Evolutionary conservation across 345 rosid genomes (phyloP), one percentile per base, ranked within the genome.

Genomic region (Anacardium occidentale): DNA sequence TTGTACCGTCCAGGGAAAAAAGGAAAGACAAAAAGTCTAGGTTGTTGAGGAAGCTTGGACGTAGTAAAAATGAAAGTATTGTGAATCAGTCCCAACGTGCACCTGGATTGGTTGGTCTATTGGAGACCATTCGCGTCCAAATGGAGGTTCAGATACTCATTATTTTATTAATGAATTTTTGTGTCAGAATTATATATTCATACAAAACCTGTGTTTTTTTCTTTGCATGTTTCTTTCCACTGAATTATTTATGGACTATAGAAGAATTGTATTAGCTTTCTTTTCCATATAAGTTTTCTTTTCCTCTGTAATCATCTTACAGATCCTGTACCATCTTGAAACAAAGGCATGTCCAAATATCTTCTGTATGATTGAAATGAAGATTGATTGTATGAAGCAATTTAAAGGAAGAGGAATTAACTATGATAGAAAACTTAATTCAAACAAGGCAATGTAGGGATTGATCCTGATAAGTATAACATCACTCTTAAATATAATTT

Each of bases 1-100:
- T 92, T 71, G 93, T 95, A 77, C 99, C 97, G 58, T 83, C 94
- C 67, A 92, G 86, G 81, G 99, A 89, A 54, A 92, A 85, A 82
- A 95, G 82, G 89, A 95, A 87, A 64, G 99, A 89, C 62, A 92
- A 85, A 75, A 89, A 77, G 74, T 95, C 99, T 71, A 89, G 70
- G 79, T 78, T 95, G 91, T 86, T 89, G 84, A 92, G 82, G 85
- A 95, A 95, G 92, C 98, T 95, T 76, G 95, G 97, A 57, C 90
- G 91, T 72, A 88, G 90, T 82, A 87, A 77, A 88, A 91, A 79
- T 78, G 97, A 85, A 75, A 86, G 75, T 78, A 65, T 79, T 62
- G 78, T 79, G 70, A 50, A 79, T 20, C 92, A 89, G 74, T 85
- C 98, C 58, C 88, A 87, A 64, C 85, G 75, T 74, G 82, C 90